Evolutionary conservation across 495 filamentous ascomycete species (phyloP), one percentile per base, ranked within the genome.

Genomic region (Annulohypoxylon stygium): DNA sequence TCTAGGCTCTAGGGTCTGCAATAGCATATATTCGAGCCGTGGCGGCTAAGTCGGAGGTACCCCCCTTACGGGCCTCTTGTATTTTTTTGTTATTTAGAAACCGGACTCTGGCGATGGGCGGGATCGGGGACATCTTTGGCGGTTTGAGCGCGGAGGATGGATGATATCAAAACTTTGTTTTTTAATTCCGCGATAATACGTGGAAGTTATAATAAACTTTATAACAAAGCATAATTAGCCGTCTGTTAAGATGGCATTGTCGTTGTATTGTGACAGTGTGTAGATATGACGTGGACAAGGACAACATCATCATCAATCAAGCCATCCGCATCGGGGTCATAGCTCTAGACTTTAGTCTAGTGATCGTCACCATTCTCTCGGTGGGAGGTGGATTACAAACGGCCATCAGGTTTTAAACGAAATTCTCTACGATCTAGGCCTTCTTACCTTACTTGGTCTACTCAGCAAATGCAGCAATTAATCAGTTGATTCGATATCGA

Each of bases 141-240:
- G 57, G 34, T 47, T 67, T 70, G 25, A 63, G 63, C 53, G 33
- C 33, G 25, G 48, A 51, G n/a, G 67, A 33, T 58, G 67, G 67
- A 48, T 70, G 67, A 70, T 74, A 74, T 74, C 67, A 74, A 65
- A 68, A 58, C 58, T 53, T 53, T 74, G 33, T 2, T 57, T 57
- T 70, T 63, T 63, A 39, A 55, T 20, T 18, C 45, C 62, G 37
- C 50, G 18, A 41, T 47, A 53, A 6, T 30, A 30, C n/a, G 62
- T 60, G 57, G 55, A 69, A 74, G 61, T 74, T 74, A 70, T 70
- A 70, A 74, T 64, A 57, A 69, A 70, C 51, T 65, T 69, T 74
- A 70, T 66, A 74, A 67, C 61, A 74, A 58, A 37, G 50, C 23
- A 5, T 33, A 37, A 45, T 43, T 45, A 45, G 12, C 4, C 3